These are phyloP conservation scores for Russula dissimulans DNA, from an alignment of 768 basidiomycete species.

Conservation along the genomic window DNA sequence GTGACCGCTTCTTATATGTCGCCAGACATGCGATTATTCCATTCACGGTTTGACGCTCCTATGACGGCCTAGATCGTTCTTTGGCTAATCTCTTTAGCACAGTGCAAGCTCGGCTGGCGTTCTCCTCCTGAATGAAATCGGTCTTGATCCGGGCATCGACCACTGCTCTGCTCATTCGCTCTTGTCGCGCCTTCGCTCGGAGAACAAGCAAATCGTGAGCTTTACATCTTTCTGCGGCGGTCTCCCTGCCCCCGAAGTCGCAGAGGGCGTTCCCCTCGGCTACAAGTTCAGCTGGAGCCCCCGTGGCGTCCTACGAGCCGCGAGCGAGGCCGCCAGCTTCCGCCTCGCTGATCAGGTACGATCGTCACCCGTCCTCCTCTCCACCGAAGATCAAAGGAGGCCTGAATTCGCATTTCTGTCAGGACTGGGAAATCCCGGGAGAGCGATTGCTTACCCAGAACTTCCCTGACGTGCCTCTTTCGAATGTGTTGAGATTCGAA, in stretches of 20 bases:
- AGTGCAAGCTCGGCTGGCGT: slow-evolving; percentile 58
- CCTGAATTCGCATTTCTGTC: neutral
- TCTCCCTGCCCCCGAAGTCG: slow-evolving; percentile 66
- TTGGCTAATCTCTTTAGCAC: neutral
- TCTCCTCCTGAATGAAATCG: slow-evolving; percentile 81
- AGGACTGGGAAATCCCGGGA: slow-evolving; percentile 44
- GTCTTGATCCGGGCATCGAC: slow-evolving; percentile 84
- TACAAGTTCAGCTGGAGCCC: slow-evolving; percentile 96
- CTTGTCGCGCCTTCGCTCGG: slow-evolving; percentile 39
- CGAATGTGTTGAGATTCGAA: slow-evolving; percentile 56
- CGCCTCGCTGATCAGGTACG: slow-evolving; percentile 45
- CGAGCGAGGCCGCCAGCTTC: slow-evolving; percentile 62
- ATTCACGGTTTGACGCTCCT: slow-evolving; percentile 41
- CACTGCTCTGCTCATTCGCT: slow-evolving; percentile 79
- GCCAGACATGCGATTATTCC: slow-evolving; percentile 57
- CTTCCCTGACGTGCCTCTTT: slow-evolving; percentile 63
- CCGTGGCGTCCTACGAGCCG: slow-evolving; percentile 74
- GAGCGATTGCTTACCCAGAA: slow-evolving; percentile 43
- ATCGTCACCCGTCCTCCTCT: neutral
- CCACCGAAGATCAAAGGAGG: neutral
- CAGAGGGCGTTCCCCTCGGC: slow-evolving; percentile 55
- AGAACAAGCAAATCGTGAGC: slow-evolving; percentile 50
- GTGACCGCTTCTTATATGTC: slow-evolving; percentile 91
- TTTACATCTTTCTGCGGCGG: slow-evolving; percentile 94
- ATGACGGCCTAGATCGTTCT: neutral